A percentile compares a stretch with the other conserved stretches of the same genome.
Evolutionary conservation across 2,329 filamentous ascomycete species (phyloP).

Genomic region (Penicillium sclerotigenum): DNA sequence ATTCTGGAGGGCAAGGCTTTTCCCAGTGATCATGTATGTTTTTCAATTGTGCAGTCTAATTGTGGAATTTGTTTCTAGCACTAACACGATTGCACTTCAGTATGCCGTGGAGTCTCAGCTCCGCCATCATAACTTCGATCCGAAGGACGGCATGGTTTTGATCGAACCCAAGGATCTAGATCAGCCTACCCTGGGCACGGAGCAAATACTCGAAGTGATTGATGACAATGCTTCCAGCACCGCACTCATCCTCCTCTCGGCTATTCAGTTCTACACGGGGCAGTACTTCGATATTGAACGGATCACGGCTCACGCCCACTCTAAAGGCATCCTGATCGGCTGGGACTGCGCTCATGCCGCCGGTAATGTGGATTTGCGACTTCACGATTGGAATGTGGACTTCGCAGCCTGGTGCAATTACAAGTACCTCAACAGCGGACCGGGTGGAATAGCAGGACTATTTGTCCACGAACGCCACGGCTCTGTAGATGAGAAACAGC

Average conservation of each 20-base stretch:
- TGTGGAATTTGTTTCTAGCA: neutral
- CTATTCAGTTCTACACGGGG: slow-evolving; percentile 88
- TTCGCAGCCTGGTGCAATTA: slow-evolving; percentile 93
- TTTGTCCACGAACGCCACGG: slow-evolving; percentile 79
- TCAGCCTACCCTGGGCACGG: slow-evolving; percentile 63
- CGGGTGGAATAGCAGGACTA: slow-evolving; percentile 73
- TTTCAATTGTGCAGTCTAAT: neutral
- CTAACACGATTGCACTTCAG: slow-evolving; percentile 40
- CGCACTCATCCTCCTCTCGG: slow-evolving; percentile 75
- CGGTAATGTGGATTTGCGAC: slow-evolving; percentile 73
- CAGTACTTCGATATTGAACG: slow-evolving; percentile 78
- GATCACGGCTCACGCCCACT: slow-evolving; percentile 75
- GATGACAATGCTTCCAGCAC: slow-evolving; percentile 69
- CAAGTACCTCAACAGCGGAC: slow-evolving; percentile 88
- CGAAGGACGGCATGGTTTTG: slow-evolving; percentile 67
- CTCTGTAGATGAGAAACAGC: slow-evolving; percentile 35
- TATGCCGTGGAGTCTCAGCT: slow-evolving; percentile 84
- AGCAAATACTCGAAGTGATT: slow-evolving; percentile 69
- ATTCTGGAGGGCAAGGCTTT: slow-evolving; percentile 89
- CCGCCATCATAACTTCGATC: slow-evolving; percentile 64
- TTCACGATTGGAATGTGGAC: slow-evolving; percentile 89
- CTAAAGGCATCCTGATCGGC: slow-evolving; percentile 68
- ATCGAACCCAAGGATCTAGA: slow-evolving; percentile 60
- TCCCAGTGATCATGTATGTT: slow-evolving; percentile 72
- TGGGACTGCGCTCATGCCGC: slow-evolving; percentile 88